A percentile compares a stretch with the other conserved stretches of the same genome.
These are phyloP conservation scores for Endocarpon pusillum DNA, from an alignment of 495 filamentous ascomycete genomes.

Conservation along the genomic window DNA sequence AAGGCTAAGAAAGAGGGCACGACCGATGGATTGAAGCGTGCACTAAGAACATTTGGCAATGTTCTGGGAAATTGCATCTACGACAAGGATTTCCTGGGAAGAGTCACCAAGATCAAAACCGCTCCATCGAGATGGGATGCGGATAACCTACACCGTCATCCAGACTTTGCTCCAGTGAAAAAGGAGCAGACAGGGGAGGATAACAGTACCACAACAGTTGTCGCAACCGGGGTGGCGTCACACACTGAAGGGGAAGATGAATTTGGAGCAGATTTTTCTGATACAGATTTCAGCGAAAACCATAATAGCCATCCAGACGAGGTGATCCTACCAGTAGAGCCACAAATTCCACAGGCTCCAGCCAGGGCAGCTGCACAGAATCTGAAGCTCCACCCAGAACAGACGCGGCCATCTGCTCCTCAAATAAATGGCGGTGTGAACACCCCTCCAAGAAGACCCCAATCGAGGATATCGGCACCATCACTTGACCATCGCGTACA, in stretches of 20 bases:
- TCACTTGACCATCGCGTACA: constrained; percentile 11
- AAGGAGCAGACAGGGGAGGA: constrained; percentile 32
- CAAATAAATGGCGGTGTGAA: too few relatives aligned
- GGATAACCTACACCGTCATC: constrained; percentile 63
- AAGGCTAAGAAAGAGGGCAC: constrained; percentile 97
- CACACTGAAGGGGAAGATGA: constrained; percentile 18
- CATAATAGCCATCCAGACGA: constrained; percentile 48
- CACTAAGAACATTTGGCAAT: constrained; percentile 86
- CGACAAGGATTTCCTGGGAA: constrained; percentile 79
- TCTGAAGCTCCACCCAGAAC: background rate
- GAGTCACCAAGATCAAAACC: constrained; percentile 68
- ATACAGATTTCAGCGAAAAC: constrained; percentile 49
- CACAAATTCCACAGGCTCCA: constrained; percentile 1
- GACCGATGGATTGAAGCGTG: constrained; percentile 81
- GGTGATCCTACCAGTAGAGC: constrained; percentile 22
- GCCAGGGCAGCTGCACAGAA: constrained; percentile 2
- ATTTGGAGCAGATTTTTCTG: constrained; percentile 49
- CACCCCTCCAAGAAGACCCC: background rate
- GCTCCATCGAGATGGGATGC: constrained; percentile 51
- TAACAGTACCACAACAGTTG: constrained; percentile 7
- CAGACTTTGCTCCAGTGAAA: constrained; percentile 48
- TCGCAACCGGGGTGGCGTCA: background rate
- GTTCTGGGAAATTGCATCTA: constrained; percentile 94
- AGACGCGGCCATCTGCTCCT: background rate
- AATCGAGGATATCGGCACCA: background rate